Evolutionary conservation across 371 early-diverging fungal genomes (phyloP).

Genomic region (Syncephalastrum contaminatum): DNA sequence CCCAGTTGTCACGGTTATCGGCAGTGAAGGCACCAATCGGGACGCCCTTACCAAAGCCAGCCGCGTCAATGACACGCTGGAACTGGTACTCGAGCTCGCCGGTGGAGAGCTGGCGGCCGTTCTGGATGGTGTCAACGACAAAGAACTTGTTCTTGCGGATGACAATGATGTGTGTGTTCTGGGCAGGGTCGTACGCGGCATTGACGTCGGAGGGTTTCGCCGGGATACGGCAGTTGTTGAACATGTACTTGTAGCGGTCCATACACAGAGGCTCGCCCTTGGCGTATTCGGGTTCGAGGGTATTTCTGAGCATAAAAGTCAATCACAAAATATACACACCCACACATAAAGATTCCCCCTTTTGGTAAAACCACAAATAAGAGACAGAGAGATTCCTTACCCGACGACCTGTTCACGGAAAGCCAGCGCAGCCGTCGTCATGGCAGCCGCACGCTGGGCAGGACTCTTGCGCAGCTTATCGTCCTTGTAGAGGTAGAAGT

Average conservation of each 20-base stretch:
- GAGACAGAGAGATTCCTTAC: constrained; percentile 21
- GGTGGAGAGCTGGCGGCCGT: constrained; percentile 80
- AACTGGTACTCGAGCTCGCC: constrained; percentile 82
- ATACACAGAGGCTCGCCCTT: constrained; percentile 82
- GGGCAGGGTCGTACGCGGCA: constrained; percentile 68
- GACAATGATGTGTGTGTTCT: constrained; percentile 83
- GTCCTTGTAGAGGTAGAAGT: constrained; percentile 83
- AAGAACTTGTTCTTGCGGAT: constrained; percentile 92
- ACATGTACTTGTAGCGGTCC: constrained; percentile 93
- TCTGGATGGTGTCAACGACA: constrained; percentile 67
- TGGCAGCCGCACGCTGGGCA: constrained; percentile 84
- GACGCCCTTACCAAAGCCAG: constrained; percentile 70
- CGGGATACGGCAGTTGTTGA: constrained; percentile 94
- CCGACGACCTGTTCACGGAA: constrained; percentile 81
- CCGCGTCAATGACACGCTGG: constrained; percentile 70
- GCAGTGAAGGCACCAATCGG: constrained; percentile 88
- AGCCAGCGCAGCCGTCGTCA: constrained; percentile 84
- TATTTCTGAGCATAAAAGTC: constrained; percentile 41
- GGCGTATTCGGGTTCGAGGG: constrained; percentile 84
- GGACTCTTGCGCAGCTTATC: constrained; percentile 77
- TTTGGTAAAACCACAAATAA: background rate
- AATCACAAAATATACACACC: background rate
- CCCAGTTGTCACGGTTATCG: constrained; percentile 93
- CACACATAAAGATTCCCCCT: constrained; percentile 6
- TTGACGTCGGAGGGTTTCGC: constrained; percentile 81